Evolutionary conservation across 176 grass and related monocot species (phyloP).

Genomic region (Oryza meyeriana): DNA sequence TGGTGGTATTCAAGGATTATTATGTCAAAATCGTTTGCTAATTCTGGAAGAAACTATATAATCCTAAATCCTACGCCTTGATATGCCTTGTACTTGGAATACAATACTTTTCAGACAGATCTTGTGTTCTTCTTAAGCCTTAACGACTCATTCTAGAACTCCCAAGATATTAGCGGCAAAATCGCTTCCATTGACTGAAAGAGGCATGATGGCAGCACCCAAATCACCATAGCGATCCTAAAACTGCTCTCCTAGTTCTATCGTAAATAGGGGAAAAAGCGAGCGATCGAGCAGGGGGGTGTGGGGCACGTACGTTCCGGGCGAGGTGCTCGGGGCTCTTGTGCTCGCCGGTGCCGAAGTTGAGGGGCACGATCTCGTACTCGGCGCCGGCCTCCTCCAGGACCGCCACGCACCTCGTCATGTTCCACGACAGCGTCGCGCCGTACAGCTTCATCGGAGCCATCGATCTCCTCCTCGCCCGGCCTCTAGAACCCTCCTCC

Average conservation of each 20-base stretch:
- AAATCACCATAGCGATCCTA: background rate
- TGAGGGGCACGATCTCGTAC: conserved; percentile 60
- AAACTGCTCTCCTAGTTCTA: background rate
- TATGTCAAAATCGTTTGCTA: background rate
- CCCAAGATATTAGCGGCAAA: background rate
- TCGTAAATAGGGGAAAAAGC: background rate
- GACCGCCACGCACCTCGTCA: conserved; percentile 36
- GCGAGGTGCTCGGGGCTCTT: conserved; percentile 62
- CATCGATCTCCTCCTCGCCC: background rate
- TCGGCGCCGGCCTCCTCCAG: conserved; percentile 61
- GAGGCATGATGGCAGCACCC: background rate
- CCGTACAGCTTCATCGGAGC: conserved; percentile 67
- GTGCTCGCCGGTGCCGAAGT: conserved; percentile 60
- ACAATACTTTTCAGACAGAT: background rate
- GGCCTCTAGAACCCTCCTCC: background rate
- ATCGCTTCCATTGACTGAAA: background rate
- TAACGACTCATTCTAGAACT: background rate
- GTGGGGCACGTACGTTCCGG: conserved; percentile 47
- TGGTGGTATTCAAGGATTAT: background rate
- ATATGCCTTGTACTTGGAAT: background rate
- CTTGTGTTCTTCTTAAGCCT: background rate
- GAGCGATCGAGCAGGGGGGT: background rate
- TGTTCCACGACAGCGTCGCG: conserved; percentile 51
- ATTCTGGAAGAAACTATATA: background rate
- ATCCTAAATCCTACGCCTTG: background rate